Percentiles rank a stretch among this genome's conserved stretches.
Evolutionary conservation across 768 basidiomycete species (phyloP).

Genomic region (Zangia roseola): DNA sequence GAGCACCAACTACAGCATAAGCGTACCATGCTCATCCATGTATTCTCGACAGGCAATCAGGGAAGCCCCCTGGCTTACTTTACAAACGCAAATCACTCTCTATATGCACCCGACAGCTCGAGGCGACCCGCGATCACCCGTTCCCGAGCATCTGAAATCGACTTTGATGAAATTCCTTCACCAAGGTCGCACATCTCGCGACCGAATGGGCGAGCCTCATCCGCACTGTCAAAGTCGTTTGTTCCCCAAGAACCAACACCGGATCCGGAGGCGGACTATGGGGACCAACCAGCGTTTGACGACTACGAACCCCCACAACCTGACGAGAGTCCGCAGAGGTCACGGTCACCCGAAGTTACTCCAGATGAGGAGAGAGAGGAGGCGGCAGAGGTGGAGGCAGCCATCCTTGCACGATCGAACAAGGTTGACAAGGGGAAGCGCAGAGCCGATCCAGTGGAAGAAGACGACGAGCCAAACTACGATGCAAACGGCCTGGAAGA

Average conservation of each 20-base stretch:
- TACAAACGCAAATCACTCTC: constrained; percentile 29
- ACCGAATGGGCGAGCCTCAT: constrained; percentile 37
- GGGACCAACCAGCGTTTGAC: constrained; percentile 21
- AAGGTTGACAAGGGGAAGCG: constrained; percentile 42
- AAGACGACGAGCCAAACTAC: constrained; percentile 7
- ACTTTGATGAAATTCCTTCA: constrained; percentile 65
- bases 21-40: constrained; percentile 3
- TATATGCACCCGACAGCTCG: constrained; percentile 38
- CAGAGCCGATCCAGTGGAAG: constrained; percentile 28
- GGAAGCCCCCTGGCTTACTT: constrained; percentile 37
- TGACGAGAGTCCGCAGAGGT: constrained; percentile 31
- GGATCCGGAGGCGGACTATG: constrained; percentile 26
- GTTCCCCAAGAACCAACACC: constrained; percentile 20
- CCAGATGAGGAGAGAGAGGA: constrained; percentile 48
- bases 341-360: constrained; percentile 49
- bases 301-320: constrained; percentile 25
- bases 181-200: constrained; percentile 42
- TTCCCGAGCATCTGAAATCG: constrained; percentile 52
- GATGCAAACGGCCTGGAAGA: constrained; percentile 36
- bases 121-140: constrained; percentile 42
- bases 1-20: constrained; percentile 25
- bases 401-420: constrained; percentile 23
- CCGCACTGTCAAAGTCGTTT: constrained; percentile 31
- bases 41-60: constrained; percentile 22
- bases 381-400: constrained; percentile 32